Base-by-base conservation (phyloP, 352 stramenopile genomes). In the Lagenidium giganteum region DNA sequence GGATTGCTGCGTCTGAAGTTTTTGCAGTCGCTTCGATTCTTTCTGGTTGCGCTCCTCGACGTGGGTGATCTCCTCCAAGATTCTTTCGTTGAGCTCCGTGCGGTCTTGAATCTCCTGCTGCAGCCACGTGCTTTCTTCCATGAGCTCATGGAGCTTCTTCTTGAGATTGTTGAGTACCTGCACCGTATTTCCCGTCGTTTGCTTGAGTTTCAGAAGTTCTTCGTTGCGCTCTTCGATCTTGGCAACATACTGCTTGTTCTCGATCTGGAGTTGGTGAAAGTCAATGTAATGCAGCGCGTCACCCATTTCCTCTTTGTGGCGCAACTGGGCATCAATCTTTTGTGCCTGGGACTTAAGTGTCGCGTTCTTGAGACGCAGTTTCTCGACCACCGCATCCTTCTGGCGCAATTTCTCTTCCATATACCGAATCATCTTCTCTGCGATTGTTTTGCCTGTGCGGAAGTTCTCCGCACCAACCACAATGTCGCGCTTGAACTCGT, bases 221-320 rank as follows among this genome's bases (percentile, higher is more conserved):
- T 96, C 79, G 46, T 98, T 97, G 24, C 88, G 70, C 66, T 98
- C 92, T 55, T 98, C 92, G 48, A 98, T 97, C 55, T 94, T 97
- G 39, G 77, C 72, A 7, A 97, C 71, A 67, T 97, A 97, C 64
- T 98, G 91, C 45, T 98, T 98, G 74, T 98, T 98, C 60, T 98
- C 92, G 38, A 98, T 98, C 67, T 98, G 92, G 9, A 98, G 69
- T 46, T 95, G 84, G 57, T 98, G 92, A 40, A 97, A 98, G 39
- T 98, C 92, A 33, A 98, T 98, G 65, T 98, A 98, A 53, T 98
- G 91, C 6, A 98, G 69, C 8, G 87, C 87, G 44, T 97, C 92
- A 16, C 92, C 90, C 83, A 97, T 96, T 32, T 98, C 92, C 63
- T 98, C 90, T 52, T 98, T 98, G 61, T 97, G 87, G 28, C 81